These are phyloP conservation scores for Nevesoporus exiguus DNA, from an alignment of 768 basidiomycete species.

Conservation along the genomic window DNA sequence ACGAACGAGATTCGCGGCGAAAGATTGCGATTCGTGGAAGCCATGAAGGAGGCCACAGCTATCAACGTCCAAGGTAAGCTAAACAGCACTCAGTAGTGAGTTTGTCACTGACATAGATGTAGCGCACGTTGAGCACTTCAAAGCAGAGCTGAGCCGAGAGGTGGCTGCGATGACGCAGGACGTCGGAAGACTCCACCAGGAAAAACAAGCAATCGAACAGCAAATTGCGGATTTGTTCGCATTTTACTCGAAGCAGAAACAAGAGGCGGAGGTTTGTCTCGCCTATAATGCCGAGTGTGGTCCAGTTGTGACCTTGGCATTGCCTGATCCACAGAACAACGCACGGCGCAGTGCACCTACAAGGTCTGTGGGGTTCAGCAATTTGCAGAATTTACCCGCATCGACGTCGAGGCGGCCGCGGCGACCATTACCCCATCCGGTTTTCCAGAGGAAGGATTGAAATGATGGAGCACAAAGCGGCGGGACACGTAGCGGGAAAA, in stretches of 20 bases:
- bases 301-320: not conserved
- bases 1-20: conserved; percentile 84
- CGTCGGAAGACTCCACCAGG: conserved; percentile 61
- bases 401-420: conserved; percentile 22
- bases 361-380: conserved; percentile 20
- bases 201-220: conserved; percentile 61
- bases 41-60: conserved; percentile 91
- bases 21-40: conserved; percentile 81
- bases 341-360: conserved; percentile 23
- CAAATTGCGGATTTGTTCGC: conserved; percentile 72
- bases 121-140: conserved; percentile 89
- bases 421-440: conserved; percentile 31
- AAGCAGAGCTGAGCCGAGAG: conserved; percentile 72
- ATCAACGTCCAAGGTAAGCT: conserved; percentile 76
- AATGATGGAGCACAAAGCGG: not conserved
- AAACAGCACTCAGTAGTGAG: not conserved
- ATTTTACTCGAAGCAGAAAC: conserved; percentile 67
- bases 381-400: conserved; percentile 27
- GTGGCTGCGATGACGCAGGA: conserved; percentile 73
- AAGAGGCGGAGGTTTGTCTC: conserved; percentile 32
- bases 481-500: not conserved
- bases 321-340: conserved; percentile 17
- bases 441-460: conserved; percentile 24
- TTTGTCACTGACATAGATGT: conserved; percentile 5
- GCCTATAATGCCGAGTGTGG: not conserved